Evolutionary conservation across 108 stramenopile species (phyloP), one percentile per base, ranked within the genome.

Genomic region (Cyclotella kingstonii): DNA sequence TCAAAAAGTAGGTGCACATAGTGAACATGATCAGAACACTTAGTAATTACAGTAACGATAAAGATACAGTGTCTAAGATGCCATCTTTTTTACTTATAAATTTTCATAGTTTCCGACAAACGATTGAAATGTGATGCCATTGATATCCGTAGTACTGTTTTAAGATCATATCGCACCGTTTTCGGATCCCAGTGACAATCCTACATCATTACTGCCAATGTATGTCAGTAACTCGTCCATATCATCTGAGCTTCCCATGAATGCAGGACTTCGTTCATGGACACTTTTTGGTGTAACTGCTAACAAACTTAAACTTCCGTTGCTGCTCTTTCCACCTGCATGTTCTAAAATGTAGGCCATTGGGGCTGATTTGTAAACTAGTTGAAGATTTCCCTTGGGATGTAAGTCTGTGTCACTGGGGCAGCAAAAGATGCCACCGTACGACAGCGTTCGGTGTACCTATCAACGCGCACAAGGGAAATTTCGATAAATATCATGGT

Each of bases 401-500:
- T 89, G 84, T 28, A 84, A 68, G 25, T 76, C 67, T 11, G 12
- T 45, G 55, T 96, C 95, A 14, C 86, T 66, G 3, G 99, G 99
- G 80, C 97, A 98, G 30, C 89, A 82, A 74, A 96, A 99, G 36
- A 99, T 83, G 1, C 99, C 99, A 17, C 97, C 97, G 70, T 99
- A 99, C 45, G 95, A 73, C 36, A 99, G 63, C 2, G 99, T 99
- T 2, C 98, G 89, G 78, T 99, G 98, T 22, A 66, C 62, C 62
- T 63, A 36, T 28, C 0, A 25, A 2, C 17, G 15, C 4, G 1
- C 12, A 11, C 14, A 17, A 40, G 1, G 22, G 4, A 19, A 15
- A 4, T 4, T 25, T 18, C 10, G 10, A 30, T 17, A 5, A 27
- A 26, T 42, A 17, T 27, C 2, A 18, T 4, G 26, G 8, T 39